phyloP scores from a whole-genome alignment of 2,329 filamentous ascomycete genomes.

The Botrytis fabae region DNA sequence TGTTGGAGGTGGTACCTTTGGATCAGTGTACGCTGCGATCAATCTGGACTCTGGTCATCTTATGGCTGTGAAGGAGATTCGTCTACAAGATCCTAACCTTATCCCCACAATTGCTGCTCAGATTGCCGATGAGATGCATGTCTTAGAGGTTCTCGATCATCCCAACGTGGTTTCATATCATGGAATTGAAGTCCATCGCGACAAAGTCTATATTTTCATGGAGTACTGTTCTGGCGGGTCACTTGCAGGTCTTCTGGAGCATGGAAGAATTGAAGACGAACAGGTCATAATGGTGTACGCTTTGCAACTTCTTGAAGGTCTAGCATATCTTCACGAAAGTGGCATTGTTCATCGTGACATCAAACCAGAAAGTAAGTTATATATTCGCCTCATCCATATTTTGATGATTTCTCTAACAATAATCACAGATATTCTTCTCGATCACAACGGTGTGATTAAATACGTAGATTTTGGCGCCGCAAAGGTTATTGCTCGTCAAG shows the following conservation, averaged over 20 bases:
- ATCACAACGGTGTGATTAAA: slow-evolving; percentile 98
- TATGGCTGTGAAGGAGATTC: slow-evolving; percentile 99
- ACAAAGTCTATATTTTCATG: slow-evolving; percentile 99
- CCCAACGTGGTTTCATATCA: slow-evolving; percentile 98
- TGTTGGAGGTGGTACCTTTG: slow-evolving; percentile 94
- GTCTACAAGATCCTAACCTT: slow-evolving; percentile 91
- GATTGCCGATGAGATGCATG: slow-evolving; percentile 95
- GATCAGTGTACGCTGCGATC: slow-evolving; percentile 95
- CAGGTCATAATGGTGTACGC: slow-evolving; percentile 97
- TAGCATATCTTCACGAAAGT: slow-evolving; percentile 89
- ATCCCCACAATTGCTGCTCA: slow-evolving; percentile 93
- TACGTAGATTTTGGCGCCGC: slow-evolving; percentile 98
- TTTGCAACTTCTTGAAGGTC: slow-evolving; percentile 87
- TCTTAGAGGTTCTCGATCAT: slow-evolving; percentile 92
- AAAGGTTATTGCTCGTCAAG: slow-evolving; percentile 93
- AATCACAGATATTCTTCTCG: slow-evolving; percentile 78
- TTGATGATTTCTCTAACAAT: not conserved
- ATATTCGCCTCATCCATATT: not conserved
- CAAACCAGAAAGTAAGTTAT: slow-evolving; percentile 86
- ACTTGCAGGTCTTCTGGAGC: slow-evolving; percentile 83
- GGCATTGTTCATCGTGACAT: slow-evolving; percentile 95
- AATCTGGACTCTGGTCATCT: slow-evolving; percentile 93
- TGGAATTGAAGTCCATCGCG: slow-evolving; percentile 95
- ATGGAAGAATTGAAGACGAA: slow-evolving; percentile 96
- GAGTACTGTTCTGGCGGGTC: slow-evolving; percentile 97